A percentile compares a stretch with the other conserved stretches of the same genome.
These are phyloP conservation scores for Auricularia heimuer DNA, from an alignment of 768 basidiomycete species.

Conservation along the genomic window DNA sequence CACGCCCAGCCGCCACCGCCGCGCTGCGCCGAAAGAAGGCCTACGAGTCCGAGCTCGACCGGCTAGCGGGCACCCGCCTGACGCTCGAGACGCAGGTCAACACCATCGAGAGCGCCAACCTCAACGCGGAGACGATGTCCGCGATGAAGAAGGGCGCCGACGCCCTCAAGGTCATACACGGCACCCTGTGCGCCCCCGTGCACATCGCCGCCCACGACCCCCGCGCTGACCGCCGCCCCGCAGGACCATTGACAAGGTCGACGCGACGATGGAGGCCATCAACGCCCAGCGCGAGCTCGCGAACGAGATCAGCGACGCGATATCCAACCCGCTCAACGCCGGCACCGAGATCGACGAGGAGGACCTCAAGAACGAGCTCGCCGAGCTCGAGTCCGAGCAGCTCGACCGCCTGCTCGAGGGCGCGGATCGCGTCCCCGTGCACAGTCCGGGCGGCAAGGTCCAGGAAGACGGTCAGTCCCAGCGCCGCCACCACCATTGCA, in stretches of 20 bases:
- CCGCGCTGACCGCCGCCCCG: not conserved
- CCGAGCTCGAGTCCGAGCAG: conserved; percentile 79
- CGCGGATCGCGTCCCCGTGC: conserved; percentile 83
- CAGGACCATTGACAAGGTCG: conserved; percentile 83
- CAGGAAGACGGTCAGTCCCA: conserved; percentile 37
- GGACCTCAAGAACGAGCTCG: conserved; percentile 68
- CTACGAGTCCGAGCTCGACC: conserved; percentile 77
- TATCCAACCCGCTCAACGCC: conserved; percentile 58
- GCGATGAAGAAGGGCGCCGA: conserved; percentile 95
- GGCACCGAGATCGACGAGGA: conserved; percentile 69
- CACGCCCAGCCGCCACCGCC: conserved; percentile 61
- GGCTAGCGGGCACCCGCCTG: conserved; percentile 72
- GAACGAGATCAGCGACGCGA: conserved; percentile 83
- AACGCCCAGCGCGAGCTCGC: conserved; percentile 87
- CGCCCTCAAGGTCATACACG: conserved; percentile 83
- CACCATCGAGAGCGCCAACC: conserved; percentile 92
- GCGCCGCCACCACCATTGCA: not conserved
- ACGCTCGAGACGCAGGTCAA: conserved; percentile 96
- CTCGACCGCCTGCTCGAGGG: conserved; percentile 76
- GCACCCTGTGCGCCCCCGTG: conserved; percentile 49
- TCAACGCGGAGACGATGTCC: conserved; percentile 94
- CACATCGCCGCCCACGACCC: no score
- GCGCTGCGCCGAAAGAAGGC: conserved; percentile 92
- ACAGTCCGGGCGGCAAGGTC: conserved; percentile 54
- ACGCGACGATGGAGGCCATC: conserved; percentile 77